Percentiles rank a stretch among this genome's conserved stretches.
Conservation (phyloP, 2,329 filamentous ascomycete species). For the Penicillium capsulatum region DNA sequence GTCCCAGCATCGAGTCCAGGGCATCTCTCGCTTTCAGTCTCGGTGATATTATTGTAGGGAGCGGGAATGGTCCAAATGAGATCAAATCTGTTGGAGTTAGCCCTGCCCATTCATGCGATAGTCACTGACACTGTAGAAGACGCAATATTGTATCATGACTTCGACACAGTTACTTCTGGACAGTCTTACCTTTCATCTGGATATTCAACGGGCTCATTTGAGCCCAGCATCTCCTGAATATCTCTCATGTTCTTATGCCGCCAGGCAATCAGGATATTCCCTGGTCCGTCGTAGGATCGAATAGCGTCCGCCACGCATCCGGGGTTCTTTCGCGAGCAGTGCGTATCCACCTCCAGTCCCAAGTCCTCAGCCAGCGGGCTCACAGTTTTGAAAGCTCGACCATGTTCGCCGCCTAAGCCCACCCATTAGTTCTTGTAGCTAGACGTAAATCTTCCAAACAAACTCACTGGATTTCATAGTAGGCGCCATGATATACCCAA, state of each 20-base stretch:
- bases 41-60: conserved; percentile 27
- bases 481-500: conserved; percentile 29
- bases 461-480: conserved; percentile 22
- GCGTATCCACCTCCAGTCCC: conserved; percentile 25
- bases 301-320: conserved; percentile 23
- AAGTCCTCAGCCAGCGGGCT: conserved; percentile 27
- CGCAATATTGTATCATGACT: too few relatives aligned
- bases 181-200: conserved; percentile 25
- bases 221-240: conserved; percentile 21
- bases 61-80: conserved; percentile 30
- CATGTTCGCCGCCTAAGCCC: conserved; percentile 16
- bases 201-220: conserved; percentile 21
- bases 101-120: too few relatives aligned
- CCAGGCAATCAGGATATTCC: conserved; percentile 31
- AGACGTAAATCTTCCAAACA: too few relatives aligned
- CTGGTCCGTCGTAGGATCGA: conserved; percentile 18
- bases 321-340: conserved; percentile 23
- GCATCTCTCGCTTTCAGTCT: conserved; percentile 24
- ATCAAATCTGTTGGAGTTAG: conserved; percentile 32
- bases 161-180: background rate
- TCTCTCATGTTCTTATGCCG: conserved; percentile 25
- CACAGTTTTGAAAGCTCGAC: conserved; percentile 23
- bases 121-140: too few relatives aligned
- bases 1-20: conserved; percentile 21
- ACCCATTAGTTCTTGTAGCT: too few relatives aligned